phyloP scores from a whole-genome alignment of 805 yeast species.

The Lipomyces yamadae region DNA sequence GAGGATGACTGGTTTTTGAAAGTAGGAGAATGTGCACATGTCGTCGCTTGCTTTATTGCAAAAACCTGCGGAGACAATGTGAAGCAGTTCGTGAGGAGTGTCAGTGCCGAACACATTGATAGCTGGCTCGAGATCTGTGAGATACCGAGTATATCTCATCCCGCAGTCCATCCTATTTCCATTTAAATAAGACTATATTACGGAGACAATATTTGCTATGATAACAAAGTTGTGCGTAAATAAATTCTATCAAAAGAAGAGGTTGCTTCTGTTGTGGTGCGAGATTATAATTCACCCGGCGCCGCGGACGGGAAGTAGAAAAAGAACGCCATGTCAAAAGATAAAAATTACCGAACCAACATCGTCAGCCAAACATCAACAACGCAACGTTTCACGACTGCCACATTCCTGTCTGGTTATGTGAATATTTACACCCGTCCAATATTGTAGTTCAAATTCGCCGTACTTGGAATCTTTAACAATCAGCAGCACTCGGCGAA shows the following conservation, averaged over 20 bases:
- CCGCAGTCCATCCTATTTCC: not conserved
- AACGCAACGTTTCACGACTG: not conserved
- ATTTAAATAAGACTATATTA: not conserved
- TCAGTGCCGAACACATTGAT: not conserved
- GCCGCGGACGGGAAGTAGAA: not conserved
- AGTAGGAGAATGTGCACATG: conserved; percentile 27
- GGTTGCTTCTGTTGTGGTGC: too few relatives aligned
- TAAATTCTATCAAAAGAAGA: not conserved
- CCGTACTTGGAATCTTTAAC: not conserved
- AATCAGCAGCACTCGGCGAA: not conserved
- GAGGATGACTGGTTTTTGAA: conserved; percentile 12
- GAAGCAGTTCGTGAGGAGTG: not conserved
- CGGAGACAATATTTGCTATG: not conserved
- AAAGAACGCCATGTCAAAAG: not conserved
- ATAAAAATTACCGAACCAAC: not conserved
- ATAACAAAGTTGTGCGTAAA: not conserved
- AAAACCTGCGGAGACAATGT: not conserved
- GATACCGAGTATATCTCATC: not conserved
- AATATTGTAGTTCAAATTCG: not conserved
- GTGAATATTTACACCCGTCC: not conserved
- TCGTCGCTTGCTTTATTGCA: conserved; percentile 22
- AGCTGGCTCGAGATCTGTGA: conserved; percentile 7
- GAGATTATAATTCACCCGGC: not conserved
- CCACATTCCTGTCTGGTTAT: not conserved
- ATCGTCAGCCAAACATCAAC: not conserved